These are phyloP conservation scores for Phytophthora pisi DNA, from an alignment of 352 stramenopile species.

Conservation along the genomic window DNA sequence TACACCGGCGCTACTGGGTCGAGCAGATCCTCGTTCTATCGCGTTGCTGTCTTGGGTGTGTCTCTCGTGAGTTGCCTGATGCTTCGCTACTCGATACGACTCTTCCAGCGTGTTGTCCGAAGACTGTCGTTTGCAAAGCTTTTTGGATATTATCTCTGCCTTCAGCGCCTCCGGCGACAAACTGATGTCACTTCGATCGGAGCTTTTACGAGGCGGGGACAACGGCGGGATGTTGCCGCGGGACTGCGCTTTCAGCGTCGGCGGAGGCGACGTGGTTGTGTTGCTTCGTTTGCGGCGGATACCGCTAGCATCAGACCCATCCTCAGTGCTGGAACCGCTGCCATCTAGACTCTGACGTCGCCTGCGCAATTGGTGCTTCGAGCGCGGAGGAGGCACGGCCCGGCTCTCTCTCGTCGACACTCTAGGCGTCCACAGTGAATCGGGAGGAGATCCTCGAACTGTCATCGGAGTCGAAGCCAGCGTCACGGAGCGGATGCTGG, in stretches of 20 bases:
- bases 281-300: slow-evolving; percentile 76
- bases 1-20: slow-evolving; percentile 10
- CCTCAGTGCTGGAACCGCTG: slow-evolving; percentile 69
- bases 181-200: slow-evolving; percentile 29
- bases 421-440: slow-evolving; percentile 13
- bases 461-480: slow-evolving; percentile 40
- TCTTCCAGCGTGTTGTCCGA: slow-evolving; percentile 46
- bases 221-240: slow-evolving; percentile 11
- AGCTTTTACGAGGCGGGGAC: slow-evolving; percentile 27
- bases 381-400: slow-evolving; percentile 10
- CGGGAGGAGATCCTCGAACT: slow-evolving; percentile 4
- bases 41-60: slow-evolving; percentile 12
- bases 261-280: slow-evolving; percentile 37
- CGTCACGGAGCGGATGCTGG: slow-evolving; percentile 55
- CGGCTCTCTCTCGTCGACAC: slow-evolving; percentile 12
- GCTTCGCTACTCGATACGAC: slow-evolving; percentile 42
- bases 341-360: slow-evolving; percentile 57
- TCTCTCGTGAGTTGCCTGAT: slow-evolving; percentile 42
- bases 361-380: slow-evolving; percentile 44
- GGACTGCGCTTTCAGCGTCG: slow-evolving; percentile 13
- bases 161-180: slow-evolving; percentile 26
- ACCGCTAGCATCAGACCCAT: slow-evolving; percentile 54
- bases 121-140: slow-evolving; percentile 57
- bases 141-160: slow-evolving; percentile 41
- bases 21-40: slow-evolving; percentile 12